phyloP scores from a whole-genome alignment of 768 basidiomycete genomes.

The Suillus occidentalis region DNA sequence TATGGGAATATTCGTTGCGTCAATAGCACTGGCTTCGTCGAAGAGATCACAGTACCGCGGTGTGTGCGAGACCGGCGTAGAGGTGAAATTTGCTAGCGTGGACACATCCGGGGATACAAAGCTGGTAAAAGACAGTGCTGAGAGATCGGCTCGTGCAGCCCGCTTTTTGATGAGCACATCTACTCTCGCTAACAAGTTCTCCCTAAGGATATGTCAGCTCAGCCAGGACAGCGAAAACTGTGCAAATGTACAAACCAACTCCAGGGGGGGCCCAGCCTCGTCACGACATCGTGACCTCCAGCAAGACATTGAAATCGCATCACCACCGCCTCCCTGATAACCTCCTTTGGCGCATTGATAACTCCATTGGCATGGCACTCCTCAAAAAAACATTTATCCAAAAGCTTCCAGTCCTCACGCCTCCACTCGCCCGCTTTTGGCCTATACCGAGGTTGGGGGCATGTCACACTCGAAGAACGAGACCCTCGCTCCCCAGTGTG shows the following conservation, averaged over 20 bases:
- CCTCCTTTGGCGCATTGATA: conserved; percentile 38
- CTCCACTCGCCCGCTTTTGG: conserved; percentile 48
- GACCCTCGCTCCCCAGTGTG: background rate
- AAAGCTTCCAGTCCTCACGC: conserved; percentile 75
- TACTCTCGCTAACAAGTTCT: conserved; percentile 29
- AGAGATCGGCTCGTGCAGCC: conserved; percentile 12
- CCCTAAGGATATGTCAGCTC: conserved; percentile 12
- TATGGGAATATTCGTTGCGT: conserved; percentile 16
- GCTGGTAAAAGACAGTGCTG: background rate
- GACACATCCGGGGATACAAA: conserved; percentile 2
- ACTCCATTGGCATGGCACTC: conserved; percentile 54
- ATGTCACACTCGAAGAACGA: background rate
- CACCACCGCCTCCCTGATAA: conserved; percentile 59
- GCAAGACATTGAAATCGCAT: conserved; percentile 52
- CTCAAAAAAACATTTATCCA: conserved; percentile 79
- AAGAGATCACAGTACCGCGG: conserved; percentile 55
- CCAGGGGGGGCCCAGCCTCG: conserved; percentile 53
- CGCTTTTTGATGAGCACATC: conserved; percentile 31
- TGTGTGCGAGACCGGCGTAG: conserved; percentile 37
- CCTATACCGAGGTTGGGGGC: background rate
- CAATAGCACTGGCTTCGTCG: conserved; percentile 29
- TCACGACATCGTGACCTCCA: conserved; percentile 44
- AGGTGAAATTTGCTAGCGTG: background rate
- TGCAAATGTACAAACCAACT: conserved; percentile 43
- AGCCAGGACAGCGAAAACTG: background rate